Base-by-base conservation (phyloP, 306 rosid genomes). In the Rosa rugosa region DNA sequence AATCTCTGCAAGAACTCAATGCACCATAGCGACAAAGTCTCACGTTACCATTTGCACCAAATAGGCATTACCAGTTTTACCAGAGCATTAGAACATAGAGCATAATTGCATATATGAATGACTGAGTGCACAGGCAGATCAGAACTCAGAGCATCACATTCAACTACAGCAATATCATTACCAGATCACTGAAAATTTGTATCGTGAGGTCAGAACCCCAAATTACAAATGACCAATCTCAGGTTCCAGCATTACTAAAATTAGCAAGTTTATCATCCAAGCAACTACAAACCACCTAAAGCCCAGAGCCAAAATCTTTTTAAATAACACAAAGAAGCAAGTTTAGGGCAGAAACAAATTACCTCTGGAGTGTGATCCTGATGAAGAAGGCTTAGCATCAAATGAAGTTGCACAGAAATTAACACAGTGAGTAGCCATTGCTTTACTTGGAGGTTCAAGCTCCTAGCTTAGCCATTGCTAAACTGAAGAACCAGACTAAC, bases 311-410 rank as follows among this genome's bases (percentile, higher is more conserved):
- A 27, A 60, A 41, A 17, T 11, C 5, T 1, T 25, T 54, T 25
- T 12, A 16, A 6, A 18, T 1, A 65, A 42, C 0, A 38, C 8
- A 34, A 17, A 76, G 45, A 0, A 11, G 8, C 12, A n/a, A 46
- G 17, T 2, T 38, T 0, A 22, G 20, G 27, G 27, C 0, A 18
- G 54, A 34, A 50, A 4, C 31, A 20, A 41, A 16, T 17, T 79
- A 90, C 94, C 89, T 76, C 72, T 82, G 22, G 72, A 54, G 40
- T 65, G 74, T 72, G 72, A 31, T 70, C 56, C 59, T 66, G 87
- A 72, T 71, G 81, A 62, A 11, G 81, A 69, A 8, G 82, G 67
- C 68, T 86, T 57, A 60, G 76, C 2, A 6, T 72, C 66, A 59
- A 83, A 17, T 75, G 81, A 53, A 80, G 17, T 66, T 77, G 83